phyloP scores from a whole-genome alignment of 1,284 basidiomycete genomes.

The Chiua sp. region DNA sequence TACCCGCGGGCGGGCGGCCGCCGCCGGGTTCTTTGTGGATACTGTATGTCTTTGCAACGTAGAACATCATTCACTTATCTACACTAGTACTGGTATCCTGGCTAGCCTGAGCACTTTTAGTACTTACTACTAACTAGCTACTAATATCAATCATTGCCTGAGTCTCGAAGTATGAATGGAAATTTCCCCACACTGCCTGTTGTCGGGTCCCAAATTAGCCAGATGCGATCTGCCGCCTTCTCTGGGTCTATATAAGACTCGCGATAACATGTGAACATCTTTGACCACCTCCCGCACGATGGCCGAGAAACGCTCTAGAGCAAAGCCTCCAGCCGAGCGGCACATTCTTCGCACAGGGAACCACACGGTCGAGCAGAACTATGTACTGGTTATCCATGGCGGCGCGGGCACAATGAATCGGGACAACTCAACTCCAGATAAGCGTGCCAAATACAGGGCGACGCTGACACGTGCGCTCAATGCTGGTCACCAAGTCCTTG shows the following conservation, averaged over 20 bases:
- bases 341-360: conserved; percentile 11
- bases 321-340: background rate
- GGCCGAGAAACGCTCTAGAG: conserved; percentile 2
- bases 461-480: conserved; percentile 60
- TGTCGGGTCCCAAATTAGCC: conserved; percentile 1
- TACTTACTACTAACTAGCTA: too few relatives aligned
- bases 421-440: conserved; percentile 64
- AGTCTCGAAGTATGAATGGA: too few relatives aligned
- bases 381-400: conserved; percentile 72
- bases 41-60: too few relatives aligned
- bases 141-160: too few relatives aligned
- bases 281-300: background rate
- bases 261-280: conserved; percentile 7
- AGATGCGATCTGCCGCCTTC: background rate
- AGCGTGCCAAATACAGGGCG: conserved; percentile 61
- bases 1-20: too few relatives aligned
- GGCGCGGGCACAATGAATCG: conserved; percentile 75
- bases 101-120: too few relatives aligned
- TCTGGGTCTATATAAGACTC: background rate
- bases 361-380: conserved; percentile 3
- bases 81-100: too few relatives aligned
- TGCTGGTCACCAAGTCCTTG: conserved; percentile 68
- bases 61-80: too few relatives aligned
- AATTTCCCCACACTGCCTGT: background rate
- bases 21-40: too few relatives aligned